phyloP scores from a whole-genome alignment of 352 stramenopile genomes.

The Pythium plurisporium region DNA sequence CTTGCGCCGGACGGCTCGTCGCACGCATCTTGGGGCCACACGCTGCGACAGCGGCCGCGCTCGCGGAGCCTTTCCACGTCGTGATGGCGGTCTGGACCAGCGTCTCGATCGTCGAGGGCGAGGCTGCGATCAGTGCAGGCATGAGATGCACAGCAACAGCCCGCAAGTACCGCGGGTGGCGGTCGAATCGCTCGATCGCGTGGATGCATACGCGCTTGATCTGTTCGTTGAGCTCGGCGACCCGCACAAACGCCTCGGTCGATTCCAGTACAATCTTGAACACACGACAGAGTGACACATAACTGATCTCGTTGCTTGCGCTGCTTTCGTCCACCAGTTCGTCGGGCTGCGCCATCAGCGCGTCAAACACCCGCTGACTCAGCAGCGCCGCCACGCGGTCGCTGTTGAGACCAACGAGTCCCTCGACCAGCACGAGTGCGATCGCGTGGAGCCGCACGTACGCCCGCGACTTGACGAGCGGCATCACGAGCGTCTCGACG shows the following conservation, averaged over 20 bases:
- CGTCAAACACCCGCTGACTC: conserved; percentile 18
- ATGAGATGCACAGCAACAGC: conserved; percentile 45
- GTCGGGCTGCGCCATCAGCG: conserved; percentile 3
- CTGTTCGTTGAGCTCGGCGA: conserved; percentile 2
- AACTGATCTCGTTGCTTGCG: conserved; percentile 23
- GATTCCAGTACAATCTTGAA: conserved; percentile 30
- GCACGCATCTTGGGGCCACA: conserved; percentile 7
- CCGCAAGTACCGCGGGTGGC: conserved; percentile 39
- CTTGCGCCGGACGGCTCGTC: conserved; percentile 8
- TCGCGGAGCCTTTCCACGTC: conserved; percentile 18
- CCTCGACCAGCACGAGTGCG: conserved; percentile 16
- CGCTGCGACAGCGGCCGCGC: neutral
- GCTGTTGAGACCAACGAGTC: conserved; percentile 9
- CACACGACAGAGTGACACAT: conserved; percentile 42
- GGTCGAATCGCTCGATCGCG: conserved; percentile 36
- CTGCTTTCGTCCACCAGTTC: neutral
- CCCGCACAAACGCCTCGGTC: conserved; percentile 18
- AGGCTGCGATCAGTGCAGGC: conserved; percentile 29
- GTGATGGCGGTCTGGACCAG: conserved; percentile 12
- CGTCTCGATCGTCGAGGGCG: conserved; percentile 6
- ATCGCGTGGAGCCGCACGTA: conserved; percentile 19
- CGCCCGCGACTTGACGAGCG: conserved; percentile 11
- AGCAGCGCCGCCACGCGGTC: conserved; percentile 14
- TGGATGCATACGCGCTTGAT: conserved; percentile 32
- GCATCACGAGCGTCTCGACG: conserved; percentile 24